Conservation (phyloP, 2,329 filamentous ascomycete species). For the Fusarium staphyleae region DNA sequence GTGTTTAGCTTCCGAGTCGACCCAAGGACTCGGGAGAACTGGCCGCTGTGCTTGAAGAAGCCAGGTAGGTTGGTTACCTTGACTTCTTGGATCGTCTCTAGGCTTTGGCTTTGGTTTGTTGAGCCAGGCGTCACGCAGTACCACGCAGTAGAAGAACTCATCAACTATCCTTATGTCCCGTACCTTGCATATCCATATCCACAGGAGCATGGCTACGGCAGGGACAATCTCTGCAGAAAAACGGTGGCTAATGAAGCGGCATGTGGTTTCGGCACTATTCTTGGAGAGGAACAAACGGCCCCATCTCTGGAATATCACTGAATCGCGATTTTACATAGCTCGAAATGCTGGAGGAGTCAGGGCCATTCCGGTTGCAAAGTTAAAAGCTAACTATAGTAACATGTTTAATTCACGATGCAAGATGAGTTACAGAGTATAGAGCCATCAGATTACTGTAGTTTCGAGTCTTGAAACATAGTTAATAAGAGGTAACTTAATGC, state of each 20-base stretch:
- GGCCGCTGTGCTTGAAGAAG: too few species aligned
- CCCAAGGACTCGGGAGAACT: too few species aligned
- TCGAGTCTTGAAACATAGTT: neutral
- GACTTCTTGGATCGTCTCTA: neutral
- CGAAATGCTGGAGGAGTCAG: neutral
- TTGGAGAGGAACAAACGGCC: neutral
- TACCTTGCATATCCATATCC: slow-evolving; percentile 8
- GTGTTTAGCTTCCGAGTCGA: neutral
- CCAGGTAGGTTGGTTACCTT: too few species aligned
- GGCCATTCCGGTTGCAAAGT: too few species aligned
- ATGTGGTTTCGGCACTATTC: slow-evolving; percentile 13
- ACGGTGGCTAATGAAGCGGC: slow-evolving; percentile 14
- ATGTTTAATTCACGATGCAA: too few species aligned
- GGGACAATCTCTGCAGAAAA: slow-evolving; percentile 15
- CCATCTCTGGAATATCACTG: neutral
- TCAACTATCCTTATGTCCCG: neutral
- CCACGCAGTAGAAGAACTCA: too few species aligned
- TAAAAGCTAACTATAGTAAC: too few species aligned
- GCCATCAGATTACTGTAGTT: neutral
- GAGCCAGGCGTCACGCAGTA: neutral
- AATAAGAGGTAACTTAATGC: neutral
- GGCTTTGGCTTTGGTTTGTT: neutral
- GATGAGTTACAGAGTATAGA: neutral
- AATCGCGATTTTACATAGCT: neutral
- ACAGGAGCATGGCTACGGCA: slow-evolving; percentile 2